phyloP scores from a whole-genome alignment of 2,329 filamentous ascomycete genomes.

The Phyllosticta capitalensis region DNA sequence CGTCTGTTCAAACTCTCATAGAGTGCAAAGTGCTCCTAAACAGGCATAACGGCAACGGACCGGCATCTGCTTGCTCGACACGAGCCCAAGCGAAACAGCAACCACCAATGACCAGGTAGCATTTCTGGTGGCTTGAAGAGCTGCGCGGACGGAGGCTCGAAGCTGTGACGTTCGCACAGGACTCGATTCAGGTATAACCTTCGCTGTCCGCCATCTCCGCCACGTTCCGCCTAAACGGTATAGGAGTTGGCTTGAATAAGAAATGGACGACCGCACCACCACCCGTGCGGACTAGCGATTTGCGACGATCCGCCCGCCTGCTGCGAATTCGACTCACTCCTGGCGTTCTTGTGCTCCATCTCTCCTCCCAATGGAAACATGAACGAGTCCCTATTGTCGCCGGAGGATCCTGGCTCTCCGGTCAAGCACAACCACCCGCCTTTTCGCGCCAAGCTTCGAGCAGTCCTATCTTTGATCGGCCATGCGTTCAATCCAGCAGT shows the following conservation, averaged over 20 bases:
- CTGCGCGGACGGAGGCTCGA: neutral
- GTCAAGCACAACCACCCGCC: neutral
- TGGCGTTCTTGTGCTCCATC: neutral
- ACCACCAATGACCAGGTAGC: neutral
- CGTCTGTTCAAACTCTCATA: neutral
- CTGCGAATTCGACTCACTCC: neutral
- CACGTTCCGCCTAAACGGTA: conserved; percentile 38
- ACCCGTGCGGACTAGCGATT: no score
- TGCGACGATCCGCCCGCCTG: neutral
- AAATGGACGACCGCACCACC: neutral
- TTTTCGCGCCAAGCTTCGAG: neutral
- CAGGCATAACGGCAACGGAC: neutral
- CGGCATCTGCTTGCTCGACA: neutral
- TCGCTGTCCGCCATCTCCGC: conserved; percentile 46
- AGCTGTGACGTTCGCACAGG: neutral
- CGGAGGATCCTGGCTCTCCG: neutral
- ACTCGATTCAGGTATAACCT: neutral
- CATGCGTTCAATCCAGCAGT: neutral
- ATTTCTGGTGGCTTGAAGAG: neutral
- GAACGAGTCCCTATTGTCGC: neutral
- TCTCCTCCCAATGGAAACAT: neutral
- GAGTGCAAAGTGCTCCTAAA: neutral
- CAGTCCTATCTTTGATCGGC: neutral
- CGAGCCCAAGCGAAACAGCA: neutral
- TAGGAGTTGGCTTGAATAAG: neutral